These are phyloP conservation scores for Globisporangium emineosum DNA, from an alignment of 352 stramenopile species.

Conservation along the genomic window DNA sequence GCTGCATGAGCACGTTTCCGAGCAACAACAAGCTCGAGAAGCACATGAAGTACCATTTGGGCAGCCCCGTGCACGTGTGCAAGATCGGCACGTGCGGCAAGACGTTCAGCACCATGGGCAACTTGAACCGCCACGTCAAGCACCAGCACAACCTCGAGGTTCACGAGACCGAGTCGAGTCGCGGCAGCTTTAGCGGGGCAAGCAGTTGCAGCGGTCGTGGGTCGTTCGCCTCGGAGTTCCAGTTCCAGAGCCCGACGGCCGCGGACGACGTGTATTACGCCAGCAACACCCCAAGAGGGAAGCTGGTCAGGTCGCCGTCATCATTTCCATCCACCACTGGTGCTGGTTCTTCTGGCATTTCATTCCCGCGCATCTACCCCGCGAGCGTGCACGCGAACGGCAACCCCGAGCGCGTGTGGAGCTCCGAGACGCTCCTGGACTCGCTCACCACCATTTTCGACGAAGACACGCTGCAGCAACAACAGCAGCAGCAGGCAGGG, in stretches of 20 bases:
- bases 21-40: constrained; percentile 45
- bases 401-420: constrained; percentile 10
- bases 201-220: not conserved
- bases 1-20: constrained; percentile 37
- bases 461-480: constrained; percentile 15
- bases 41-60: constrained; percentile 48
- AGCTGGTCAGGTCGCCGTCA: not conserved
- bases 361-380: constrained; percentile 7
- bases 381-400: not conserved
- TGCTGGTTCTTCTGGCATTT: not conserved
- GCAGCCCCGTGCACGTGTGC: constrained; percentile 42
- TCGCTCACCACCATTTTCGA: constrained; percentile 32
- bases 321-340: not conserved
- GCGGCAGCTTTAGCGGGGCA: not conserved
- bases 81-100: constrained; percentile 44
- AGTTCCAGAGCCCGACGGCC: constrained; percentile 12
- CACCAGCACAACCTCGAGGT: constrained; percentile 25
- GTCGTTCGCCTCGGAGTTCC: constrained; percentile 1
- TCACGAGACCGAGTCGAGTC: not conserved
- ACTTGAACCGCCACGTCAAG: constrained; percentile 51
- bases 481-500: not conserved
- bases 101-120: constrained; percentile 56
- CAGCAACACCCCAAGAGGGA: not conserved
- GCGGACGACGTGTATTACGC: constrained; percentile 2
- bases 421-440: constrained; percentile 17